Evolutionary conservation across 2,329 filamentous ascomycete genomes (phyloP), one percentile per base, ranked within the genome.

Genomic region (Neoascochyta sp.): DNA sequence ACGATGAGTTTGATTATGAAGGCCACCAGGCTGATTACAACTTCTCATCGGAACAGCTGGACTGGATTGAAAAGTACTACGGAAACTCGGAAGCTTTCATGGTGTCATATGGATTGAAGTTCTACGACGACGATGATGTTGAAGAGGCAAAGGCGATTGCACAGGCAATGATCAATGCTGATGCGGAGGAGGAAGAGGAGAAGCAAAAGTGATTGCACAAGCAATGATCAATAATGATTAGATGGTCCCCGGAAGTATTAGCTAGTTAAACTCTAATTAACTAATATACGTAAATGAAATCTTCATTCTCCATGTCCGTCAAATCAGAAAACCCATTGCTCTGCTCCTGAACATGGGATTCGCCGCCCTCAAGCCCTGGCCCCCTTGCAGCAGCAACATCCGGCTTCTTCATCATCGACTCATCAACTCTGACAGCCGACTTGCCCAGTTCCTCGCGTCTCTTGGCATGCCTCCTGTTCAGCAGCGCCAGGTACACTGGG

Each of bases 381-480:
- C 29, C 36, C 25, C 50, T 50, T 5, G 16, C 25, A 16, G 33
- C 20, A 15, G 19, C 28, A 11, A 43, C 43, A 10, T 47, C 36
- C 4, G 31, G 31, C 19, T 56, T 59, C n/a, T 43, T 36, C 4
- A 61, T 19, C 60, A 63, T 63, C 10, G 57, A 61, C 38, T 61
- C 50, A 17, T 63, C 59, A 8, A 58, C 17, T 1, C 52, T 34
- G 3, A 36, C 35, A 0, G 50, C 56, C 0, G 45, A 52, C 22
- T 62, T 63, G 1, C 59, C 59, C 0, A 62, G 24, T 11, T 41
- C 45, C 10, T 52, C 39, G 9, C 60, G 45, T n/a, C 44, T 43
- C 23, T 48, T 50, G 3, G 53, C 52, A 14, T 63, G 57, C 6
- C 45, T 47, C 25, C 38, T 47, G 19, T 62, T 62, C 9, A 62